phyloP scores from a whole-genome alignment of 345 rosid genomes.

The Salix caprea region DNA sequence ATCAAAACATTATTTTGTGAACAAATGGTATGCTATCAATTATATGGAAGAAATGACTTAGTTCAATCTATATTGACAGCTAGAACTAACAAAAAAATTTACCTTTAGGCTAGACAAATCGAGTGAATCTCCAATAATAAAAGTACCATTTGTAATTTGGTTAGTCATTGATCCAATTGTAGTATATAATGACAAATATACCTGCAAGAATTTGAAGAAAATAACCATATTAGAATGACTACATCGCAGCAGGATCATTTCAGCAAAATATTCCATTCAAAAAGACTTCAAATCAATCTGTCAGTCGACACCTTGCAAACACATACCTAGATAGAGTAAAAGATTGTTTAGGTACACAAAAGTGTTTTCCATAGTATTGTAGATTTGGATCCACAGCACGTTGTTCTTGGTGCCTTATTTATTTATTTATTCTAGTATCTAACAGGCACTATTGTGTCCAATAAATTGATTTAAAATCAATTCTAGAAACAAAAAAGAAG shows the following conservation, averaged over 20 bases:
- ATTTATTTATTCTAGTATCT: no score
- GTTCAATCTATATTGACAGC: neutral
- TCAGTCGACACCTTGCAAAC: neutral
- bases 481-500: no score
- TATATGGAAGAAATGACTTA: neutral
- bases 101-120: conserved; percentile 85
- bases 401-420: neutral
- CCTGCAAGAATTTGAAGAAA: conserved; percentile 37
- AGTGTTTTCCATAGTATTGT: neutral
- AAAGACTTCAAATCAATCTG: neutral
- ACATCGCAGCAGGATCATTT: neutral
- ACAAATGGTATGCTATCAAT: neutral
- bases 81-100: conserved; percentile 1
- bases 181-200: conserved; percentile 77
- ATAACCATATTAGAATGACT: neutral
- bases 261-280: neutral
- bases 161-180: conserved; percentile 66
- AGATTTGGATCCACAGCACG: neutral
- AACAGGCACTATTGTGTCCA: no score
- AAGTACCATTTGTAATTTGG: conserved; percentile 42
- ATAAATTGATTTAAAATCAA: no score
- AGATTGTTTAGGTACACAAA: neutral
- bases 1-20: neutral
- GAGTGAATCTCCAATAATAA: conserved; percentile 50
- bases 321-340: neutral